A percentile compares a stretch with the other conserved stretches of the same genome.
These are phyloP conservation scores for Ascochyta koolunga DNA, from an alignment of 2,329 filamentous ascomycete genomes.

Conservation along the genomic window DNA sequence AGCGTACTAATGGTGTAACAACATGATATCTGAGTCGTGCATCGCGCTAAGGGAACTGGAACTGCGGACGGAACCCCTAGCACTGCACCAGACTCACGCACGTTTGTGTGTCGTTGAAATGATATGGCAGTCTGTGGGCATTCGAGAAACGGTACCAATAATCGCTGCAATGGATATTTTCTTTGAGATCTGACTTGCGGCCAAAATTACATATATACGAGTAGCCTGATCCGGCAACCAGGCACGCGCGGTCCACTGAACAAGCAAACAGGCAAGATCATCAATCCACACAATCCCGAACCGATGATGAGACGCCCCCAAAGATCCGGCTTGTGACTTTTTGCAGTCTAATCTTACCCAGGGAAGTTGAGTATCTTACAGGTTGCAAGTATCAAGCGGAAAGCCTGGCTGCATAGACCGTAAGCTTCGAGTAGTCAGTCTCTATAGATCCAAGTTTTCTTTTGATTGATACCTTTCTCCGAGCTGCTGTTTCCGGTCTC, in stretches of 20 bases:
- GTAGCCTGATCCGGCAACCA: background rate
- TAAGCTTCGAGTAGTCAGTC: background rate
- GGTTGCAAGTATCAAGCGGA: background rate
- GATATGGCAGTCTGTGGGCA: background rate
- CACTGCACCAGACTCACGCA: background rate
- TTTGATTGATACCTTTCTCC: background rate
- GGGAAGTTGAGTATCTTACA: background rate
- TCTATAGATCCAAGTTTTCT: background rate
- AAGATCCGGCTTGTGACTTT: background rate
- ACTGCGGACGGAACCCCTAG: background rate
- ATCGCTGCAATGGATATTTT: background rate
- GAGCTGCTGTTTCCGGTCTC: background rate
- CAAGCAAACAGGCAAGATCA: constrained; percentile 1
- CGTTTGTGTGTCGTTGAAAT: background rate
- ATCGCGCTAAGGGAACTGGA: background rate
- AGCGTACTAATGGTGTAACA: constrained; percentile 7
- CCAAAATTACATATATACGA: background rate
- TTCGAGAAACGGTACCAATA: background rate
- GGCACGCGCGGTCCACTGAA: constrained; percentile 2
- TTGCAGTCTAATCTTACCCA: background rate
- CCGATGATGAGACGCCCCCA: background rate
- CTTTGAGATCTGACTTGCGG: background rate
- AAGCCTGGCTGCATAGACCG: background rate
- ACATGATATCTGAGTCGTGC: background rate
- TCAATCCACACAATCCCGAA: background rate